phyloP scores from a whole-genome alignment of 2,329 filamentous ascomycete genomes.

The Hymenoscyphus infarciens region DNA sequence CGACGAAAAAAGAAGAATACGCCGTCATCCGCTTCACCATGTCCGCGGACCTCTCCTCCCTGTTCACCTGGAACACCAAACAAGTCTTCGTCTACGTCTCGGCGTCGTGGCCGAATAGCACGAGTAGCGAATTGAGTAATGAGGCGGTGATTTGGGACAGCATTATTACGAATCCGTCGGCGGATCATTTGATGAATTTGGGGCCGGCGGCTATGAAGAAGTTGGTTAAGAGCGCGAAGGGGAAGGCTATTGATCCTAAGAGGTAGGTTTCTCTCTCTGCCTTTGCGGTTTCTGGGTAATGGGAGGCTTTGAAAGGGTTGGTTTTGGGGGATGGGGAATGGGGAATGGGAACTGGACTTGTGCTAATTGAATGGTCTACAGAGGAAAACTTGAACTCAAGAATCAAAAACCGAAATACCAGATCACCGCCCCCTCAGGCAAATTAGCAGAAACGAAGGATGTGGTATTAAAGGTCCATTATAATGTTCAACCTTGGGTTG shows the following conservation, averaged over 20 bases:
- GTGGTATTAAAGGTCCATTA: constrained; percentile 82
- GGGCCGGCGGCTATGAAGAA: constrained; percentile 59
- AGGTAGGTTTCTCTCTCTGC: too few species aligned
- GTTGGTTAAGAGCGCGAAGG: constrained; percentile 54
- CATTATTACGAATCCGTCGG: constrained; percentile 76
- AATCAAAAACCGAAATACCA: constrained; percentile 96
- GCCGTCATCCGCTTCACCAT: constrained; percentile 91
- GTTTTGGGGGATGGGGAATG: neutral
- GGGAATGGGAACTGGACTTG: neutral
- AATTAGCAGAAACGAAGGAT: constrained; percentile 68
- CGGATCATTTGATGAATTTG: constrained; percentile 59
- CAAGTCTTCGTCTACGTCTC: constrained; percentile 96
- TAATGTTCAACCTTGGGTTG: constrained; percentile 98
- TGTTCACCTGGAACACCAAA: constrained; percentile 99
- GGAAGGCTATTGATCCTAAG: constrained; percentile 53
- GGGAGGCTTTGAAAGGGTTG: neutral
- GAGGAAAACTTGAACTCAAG: constrained; percentile 71
- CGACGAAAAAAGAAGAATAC: constrained; percentile 88
- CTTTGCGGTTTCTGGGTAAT: too few species aligned
- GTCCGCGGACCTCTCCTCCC: constrained; percentile 81
- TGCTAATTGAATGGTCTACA: constrained; percentile 32
- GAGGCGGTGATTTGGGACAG: constrained; percentile 92
- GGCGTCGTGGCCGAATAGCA: constrained; percentile 60
- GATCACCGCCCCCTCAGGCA: constrained; percentile 83
- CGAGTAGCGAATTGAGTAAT: constrained; percentile 41